These are phyloP conservation scores for Diaporthe sp. DNA, from an alignment of 2,329 filamentous ascomycete species.

Conservation along the genomic window DNA sequence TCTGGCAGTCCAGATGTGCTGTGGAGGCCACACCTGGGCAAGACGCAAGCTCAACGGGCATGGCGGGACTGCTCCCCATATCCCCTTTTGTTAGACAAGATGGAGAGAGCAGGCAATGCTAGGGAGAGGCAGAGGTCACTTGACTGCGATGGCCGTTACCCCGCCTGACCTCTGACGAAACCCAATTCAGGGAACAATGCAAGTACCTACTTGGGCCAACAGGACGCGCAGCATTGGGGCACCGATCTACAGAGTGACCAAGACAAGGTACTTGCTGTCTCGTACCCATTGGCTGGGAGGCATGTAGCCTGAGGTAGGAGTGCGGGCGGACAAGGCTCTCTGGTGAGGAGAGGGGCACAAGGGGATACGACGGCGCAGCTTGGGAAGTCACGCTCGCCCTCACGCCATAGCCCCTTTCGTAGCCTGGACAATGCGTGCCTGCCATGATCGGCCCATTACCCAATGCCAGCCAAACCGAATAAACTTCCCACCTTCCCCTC, in stretches of 20 bases:
- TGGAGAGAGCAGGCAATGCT: no score
- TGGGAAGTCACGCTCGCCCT: slow-evolving; percentile 33
- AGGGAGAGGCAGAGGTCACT: slow-evolving; percentile 17
- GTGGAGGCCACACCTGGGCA: background rate
- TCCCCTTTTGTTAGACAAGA: background rate
- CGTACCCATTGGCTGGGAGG: background rate
- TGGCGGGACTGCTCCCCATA: background rate
- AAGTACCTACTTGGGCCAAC: background rate
- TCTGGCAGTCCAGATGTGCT: background rate
- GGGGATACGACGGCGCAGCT: slow-evolving; percentile 7
- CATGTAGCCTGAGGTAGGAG: background rate
- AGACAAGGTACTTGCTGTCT: slow-evolving; percentile 7
- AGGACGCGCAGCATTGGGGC: background rate
- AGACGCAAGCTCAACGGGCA: background rate
- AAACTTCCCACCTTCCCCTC: slow-evolving; percentile 39
- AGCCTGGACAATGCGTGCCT: slow-evolving; percentile 38
- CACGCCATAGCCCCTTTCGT: slow-evolving; percentile 38
- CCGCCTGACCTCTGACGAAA: slow-evolving; percentile 32
- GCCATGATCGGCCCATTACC: slow-evolving; percentile 29
- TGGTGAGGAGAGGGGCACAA: slow-evolving; percentile 15
- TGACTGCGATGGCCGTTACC: slow-evolving; percentile 21
- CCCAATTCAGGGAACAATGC: slow-evolving; percentile 28
- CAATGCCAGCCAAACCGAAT: slow-evolving; percentile 32
- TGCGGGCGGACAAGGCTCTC: background rate
- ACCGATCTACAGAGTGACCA: background rate